Evolutionary conservation across 2,329 filamentous ascomycete species (phyloP).

Genomic region (Ramularia endophylla): DNA sequence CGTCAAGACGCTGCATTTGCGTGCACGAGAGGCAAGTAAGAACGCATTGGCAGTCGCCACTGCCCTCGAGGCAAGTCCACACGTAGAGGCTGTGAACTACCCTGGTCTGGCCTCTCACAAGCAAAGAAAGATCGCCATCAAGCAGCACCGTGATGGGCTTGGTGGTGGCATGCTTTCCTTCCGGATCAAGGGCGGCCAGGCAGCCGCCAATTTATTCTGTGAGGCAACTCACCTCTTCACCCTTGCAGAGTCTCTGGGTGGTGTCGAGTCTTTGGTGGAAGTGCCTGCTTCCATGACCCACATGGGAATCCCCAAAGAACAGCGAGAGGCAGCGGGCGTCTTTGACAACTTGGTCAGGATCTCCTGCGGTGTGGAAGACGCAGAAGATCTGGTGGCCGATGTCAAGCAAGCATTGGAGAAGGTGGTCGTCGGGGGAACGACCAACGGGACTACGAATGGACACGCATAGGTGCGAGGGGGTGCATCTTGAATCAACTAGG

Average conservation of each 20-base stretch:
- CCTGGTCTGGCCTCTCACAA: conserved; percentile 84
- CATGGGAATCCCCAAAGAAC: conserved; percentile 83
- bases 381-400: conserved; percentile 74
- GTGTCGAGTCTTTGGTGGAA: conserved; percentile 87
- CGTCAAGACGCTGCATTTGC: conserved; percentile 91
- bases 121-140: conserved; percentile 74
- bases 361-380: conserved; percentile 92
- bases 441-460: conserved; percentile 32
- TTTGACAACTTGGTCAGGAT: conserved; percentile 91
- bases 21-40: conserved; percentile 73
- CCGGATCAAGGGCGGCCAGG: conserved; percentile 80
- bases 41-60: conserved; percentile 75
- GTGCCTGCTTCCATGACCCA: conserved; percentile 96
- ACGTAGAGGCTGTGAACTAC: conserved; percentile 91
- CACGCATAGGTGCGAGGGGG: conserved; percentile 1
- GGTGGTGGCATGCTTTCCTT: conserved; percentile 98
- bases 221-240: conserved; percentile 84
- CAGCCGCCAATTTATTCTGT: conserved; percentile 88
- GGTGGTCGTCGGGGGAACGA: conserved; percentile 54
- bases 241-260: conserved; percentile 84
- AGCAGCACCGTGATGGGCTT: conserved; percentile 90
- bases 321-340: conserved; percentile 87
- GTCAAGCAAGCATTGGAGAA: conserved; percentile 75
- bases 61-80: conserved; percentile 69
- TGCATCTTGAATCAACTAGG: neutral